phyloP scores from a whole-genome alignment of 176 grass and related monocot species.

The Urochloa ruziziensis region DNA sequence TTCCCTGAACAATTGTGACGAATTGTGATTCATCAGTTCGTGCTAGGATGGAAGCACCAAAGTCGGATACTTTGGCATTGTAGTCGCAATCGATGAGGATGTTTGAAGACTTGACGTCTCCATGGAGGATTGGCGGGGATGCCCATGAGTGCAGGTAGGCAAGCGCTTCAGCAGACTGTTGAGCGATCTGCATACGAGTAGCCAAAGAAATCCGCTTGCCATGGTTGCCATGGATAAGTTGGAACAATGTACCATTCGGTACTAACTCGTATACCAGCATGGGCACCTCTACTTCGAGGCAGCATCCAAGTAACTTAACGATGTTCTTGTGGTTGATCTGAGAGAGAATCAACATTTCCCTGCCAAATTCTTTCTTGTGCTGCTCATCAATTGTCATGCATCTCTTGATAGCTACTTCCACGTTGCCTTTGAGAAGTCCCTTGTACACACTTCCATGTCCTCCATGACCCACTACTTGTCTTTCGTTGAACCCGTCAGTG shows the following conservation, averaged over 20 bases:
- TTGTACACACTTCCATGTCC: slow-evolving; percentile 21
- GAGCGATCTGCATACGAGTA: not conserved
- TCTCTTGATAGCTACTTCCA: slow-evolving; percentile 18
- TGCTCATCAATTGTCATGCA: not conserved
- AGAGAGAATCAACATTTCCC: slow-evolving; percentile 13
- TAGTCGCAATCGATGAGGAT: slow-evolving; percentile 4
- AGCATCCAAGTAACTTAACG: not conserved
- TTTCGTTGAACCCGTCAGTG: not conserved
- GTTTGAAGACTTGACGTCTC: slow-evolving; percentile 11
- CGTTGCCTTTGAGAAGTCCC: not conserved
- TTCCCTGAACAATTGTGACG: slow-evolving; percentile 50
- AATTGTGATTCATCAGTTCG: slow-evolving; percentile 26
- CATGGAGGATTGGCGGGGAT: slow-evolving; percentile 7
- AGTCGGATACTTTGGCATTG: slow-evolving; percentile 25
- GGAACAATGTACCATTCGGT: slow-evolving; percentile 8
- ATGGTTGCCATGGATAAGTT: not conserved
- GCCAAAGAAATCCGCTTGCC: not conserved
- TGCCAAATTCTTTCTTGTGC: slow-evolving; percentile 9
- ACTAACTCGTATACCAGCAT: slow-evolving; percentile 17
- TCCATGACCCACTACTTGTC: not conserved
- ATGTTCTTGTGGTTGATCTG: slow-evolving; percentile 25
- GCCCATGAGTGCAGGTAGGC: slow-evolving; percentile 12
- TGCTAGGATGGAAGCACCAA: not conserved
- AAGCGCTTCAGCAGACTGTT: not conserved
- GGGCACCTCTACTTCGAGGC: slow-evolving; percentile 17